Conservation (phyloP, 2,329 filamentous ascomycete species). For the Gnomoniopsis sp. region DNA sequence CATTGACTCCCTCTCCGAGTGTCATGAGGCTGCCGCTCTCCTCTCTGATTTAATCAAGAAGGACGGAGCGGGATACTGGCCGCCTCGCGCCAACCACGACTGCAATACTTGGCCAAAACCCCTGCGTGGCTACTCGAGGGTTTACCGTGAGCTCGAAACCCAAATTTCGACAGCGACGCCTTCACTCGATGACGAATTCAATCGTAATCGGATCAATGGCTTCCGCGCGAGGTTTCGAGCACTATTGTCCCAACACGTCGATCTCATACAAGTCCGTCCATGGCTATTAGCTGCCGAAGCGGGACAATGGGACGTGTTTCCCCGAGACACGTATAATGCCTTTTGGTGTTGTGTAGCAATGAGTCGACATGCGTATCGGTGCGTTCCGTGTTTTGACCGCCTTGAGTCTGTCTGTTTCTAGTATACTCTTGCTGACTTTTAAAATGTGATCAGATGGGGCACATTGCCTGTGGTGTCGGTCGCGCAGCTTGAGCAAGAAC, state of each 20-base stretch:
- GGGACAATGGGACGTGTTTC: slow-evolving; percentile 25
- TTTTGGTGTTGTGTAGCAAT: slow-evolving; percentile 31
- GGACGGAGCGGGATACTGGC: slow-evolving; percentile 23
- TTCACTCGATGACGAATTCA: slow-evolving; percentile 26
- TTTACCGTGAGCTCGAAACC: slow-evolving; percentile 27
- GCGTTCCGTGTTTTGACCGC: too few species aligned
- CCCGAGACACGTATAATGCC: slow-evolving; percentile 30
- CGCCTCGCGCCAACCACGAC: slow-evolving; percentile 19
- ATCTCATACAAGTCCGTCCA: slow-evolving; percentile 21
- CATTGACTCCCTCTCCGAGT: neutral
- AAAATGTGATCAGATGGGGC: slow-evolving; percentile 23
- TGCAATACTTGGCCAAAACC: slow-evolving; percentile 24
- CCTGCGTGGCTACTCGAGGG: slow-evolving; percentile 28
- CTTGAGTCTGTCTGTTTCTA: too few species aligned
- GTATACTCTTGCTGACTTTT: too few species aligned
- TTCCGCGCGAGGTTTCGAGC: slow-evolving; percentile 22
- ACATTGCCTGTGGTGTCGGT: slow-evolving; percentile 31
- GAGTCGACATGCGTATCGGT: slow-evolving; percentile 30
- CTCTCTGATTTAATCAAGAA: slow-evolving; percentile 14
- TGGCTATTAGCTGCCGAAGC: slow-evolving; percentile 23
- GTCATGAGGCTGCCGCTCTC: neutral
- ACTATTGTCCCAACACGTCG: slow-evolving; percentile 23
- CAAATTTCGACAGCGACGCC: slow-evolving; percentile 21
- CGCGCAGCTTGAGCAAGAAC: slow-evolving; percentile 29
- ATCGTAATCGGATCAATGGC: slow-evolving; percentile 19